phyloP scores from a whole-genome alignment of 495 filamentous ascomycete genomes.

The Lentithecium fluviatile region DNA sequence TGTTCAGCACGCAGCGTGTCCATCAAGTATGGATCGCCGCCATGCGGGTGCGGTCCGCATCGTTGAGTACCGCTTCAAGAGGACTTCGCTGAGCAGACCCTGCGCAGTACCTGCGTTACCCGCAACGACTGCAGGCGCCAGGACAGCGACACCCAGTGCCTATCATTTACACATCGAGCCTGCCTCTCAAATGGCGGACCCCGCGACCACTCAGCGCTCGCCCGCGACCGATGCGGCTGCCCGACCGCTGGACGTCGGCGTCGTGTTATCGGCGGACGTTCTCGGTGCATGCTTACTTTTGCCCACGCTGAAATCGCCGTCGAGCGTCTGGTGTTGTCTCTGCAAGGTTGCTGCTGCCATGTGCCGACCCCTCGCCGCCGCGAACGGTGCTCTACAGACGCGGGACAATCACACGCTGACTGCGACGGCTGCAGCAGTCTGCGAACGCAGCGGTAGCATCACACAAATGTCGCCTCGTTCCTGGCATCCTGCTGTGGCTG shows the following conservation, averaged over 20 bases:
- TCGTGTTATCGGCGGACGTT: background rate
- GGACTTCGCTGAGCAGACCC: background rate
- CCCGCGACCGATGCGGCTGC: background rate
- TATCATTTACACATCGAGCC: background rate
- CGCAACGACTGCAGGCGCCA: background rate
- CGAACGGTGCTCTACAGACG: background rate
- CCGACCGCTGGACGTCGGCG: background rate
- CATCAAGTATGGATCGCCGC: background rate
- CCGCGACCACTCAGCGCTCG: background rate
- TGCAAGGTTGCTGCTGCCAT: background rate
- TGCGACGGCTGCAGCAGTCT: background rate
- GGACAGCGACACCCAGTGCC: background rate
- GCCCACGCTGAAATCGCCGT: background rate
- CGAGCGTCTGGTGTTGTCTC: background rate
- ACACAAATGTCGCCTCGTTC: slow-evolving; percentile 7
- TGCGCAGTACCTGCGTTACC: background rate
- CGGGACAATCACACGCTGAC: background rate
- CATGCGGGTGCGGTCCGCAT: slow-evolving; percentile 1
- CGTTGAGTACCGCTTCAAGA: background rate
- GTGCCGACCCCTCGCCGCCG: background rate
- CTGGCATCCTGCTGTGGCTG: slow-evolving; percentile 31
- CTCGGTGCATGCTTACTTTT: background rate
- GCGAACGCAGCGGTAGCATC: slow-evolving; percentile 20
- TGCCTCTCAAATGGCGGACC: background rate
- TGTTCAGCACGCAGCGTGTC: too few relatives aligned